Evolutionary conservation across 208 protist genomes (phyloP), one percentile per base, ranked within the genome.

Genomic region (Leishmania major): DNA sequence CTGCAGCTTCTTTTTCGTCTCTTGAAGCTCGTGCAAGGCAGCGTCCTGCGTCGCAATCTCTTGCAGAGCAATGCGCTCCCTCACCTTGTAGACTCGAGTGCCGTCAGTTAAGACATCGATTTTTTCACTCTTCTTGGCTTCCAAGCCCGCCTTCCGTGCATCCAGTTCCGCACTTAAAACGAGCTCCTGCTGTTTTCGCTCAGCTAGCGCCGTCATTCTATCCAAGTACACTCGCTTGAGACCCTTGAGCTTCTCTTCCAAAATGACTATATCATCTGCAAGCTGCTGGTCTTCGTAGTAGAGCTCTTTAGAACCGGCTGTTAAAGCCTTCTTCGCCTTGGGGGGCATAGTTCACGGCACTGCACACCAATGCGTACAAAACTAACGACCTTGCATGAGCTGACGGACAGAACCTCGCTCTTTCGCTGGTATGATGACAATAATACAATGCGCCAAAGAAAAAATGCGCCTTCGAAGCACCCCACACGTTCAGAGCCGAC

Each of bases 41-140:
- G 79, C 81, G 74, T 97, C 93, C 3, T 97, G 74, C n/a, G 64
- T 64, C 53, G 88, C 91, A 64, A 96, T 88, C 62, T 88, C 51
- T 35, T 75, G 60, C 53, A 98, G 93, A 57, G 84, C 85, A 22
- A 89, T 84, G 45, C 87, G 84, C 82, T 98, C 94, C 13, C 92
- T 91, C 6, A 85, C 90, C 79, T 97, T 98, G 88, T 97, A 89
- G 67, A 95, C 91, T 31, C 96, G 88, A n/a, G 89, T 93, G 82
- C 84, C 95, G 79, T 98, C 96, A 0, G 92, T 93, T 19, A 98
- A 80, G 40, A 97, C 90, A 71, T 98, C 96, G 35, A 90, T n/a
- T 43, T 89, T 91, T 80, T 97, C 92, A 25, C 83, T 84, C 43
- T 79, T 84, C 22, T 83, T 88, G 2, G 83, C 79, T 72, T 80